Base-by-base conservation (phyloP, 805 yeast species). In the Pichia eremophila region DNA sequence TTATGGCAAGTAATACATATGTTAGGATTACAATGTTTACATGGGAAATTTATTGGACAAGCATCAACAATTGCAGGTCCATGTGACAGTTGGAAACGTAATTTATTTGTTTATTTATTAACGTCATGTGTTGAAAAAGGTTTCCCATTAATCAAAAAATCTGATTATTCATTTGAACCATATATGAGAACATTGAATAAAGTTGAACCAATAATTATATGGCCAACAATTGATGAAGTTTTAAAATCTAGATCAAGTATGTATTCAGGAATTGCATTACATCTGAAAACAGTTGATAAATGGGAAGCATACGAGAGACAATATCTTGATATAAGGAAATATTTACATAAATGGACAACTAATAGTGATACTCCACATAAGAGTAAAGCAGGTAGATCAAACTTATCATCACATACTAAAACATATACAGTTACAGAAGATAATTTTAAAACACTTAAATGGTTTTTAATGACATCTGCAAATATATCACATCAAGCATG, bases 401-500 rank as follows among this genome's bases (percentile, higher is more conserved):
- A 51, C 22, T 44, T 65, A n/a, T 55, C 65, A 5, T 66, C 69
- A 4, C 95, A 87, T 63, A 79, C 82, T 14, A 87, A 87, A 61
- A 75, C 85, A 32, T 79, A 83, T 55, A 57, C 77, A 49, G 72
- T 77, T 52, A 73, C 81, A 12, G 73, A 72, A 5, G 79, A 78
- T 53, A 56, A 70, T 44, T 77, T 73, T 61, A 55, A 63, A 35
- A 65, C 76, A 2, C 59, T 84, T 6, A 73, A 76, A 44, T 87
- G 95, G 95, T 73, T 81, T 18, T 60, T 84, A 7, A 69, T 84
- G 58, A 84, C 93, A 0, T 81, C 89, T 43, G 84, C 87, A 32
- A 87, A 87, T 57, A 57, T 85, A 39, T 81, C 90, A 32, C 77
- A 77, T 46, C 83, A 78, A 50, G 95, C 95, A 1, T 87, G 95